These are phyloP conservation scores for Colletotrichum abscissum DNA, from an alignment of 2,329 filamentous ascomycete species.

Conservation along the genomic window DNA sequence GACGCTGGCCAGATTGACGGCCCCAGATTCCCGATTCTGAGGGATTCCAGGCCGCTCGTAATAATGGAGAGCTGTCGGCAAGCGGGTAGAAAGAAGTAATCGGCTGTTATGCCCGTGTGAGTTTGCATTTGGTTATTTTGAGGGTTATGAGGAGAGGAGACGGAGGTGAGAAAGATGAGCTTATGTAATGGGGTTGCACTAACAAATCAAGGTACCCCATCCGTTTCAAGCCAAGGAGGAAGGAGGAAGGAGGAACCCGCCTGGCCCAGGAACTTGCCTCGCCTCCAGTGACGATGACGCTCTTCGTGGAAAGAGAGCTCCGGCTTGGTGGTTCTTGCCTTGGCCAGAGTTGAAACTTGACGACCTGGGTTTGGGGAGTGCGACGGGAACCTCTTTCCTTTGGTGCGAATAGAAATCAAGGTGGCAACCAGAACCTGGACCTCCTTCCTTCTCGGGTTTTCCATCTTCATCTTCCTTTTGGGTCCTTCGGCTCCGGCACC, in stretches of 20 bases:
- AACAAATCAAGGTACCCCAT: not conserved
- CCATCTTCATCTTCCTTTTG: too few species aligned
- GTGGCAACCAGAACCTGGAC: not conserved
- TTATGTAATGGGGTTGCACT: not conserved
- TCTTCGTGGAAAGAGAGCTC: conserved; percentile 3
- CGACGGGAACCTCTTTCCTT: too few species aligned
- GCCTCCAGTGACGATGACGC: conserved; percentile 27
- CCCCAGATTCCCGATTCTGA: conserved; percentile 23
- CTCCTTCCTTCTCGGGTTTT: not conserved
- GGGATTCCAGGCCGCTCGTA: conserved; percentile 28
- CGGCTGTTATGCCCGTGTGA: not conserved
- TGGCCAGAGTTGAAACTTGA: not conserved
- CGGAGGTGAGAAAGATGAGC: not conserved
- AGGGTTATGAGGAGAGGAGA: not conserved
- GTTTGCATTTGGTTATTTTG: not conserved
- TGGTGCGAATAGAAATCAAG: not conserved
- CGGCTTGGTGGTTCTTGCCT: conserved; percentile 6
- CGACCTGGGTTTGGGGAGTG: too few species aligned
- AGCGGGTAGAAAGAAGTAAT: not conserved
- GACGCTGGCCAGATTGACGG: conserved; percentile 7
- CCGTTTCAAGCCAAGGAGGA: conserved; percentile 8
- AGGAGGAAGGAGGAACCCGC: not conserved
- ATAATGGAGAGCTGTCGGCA: conserved; percentile 11
- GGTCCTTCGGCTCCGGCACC: not conserved
- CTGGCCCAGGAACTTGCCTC: conserved; percentile 23